Conservation (phyloP, 768 basidiomycete species). For the Cystofilobasidium bisporidii region DNA sequence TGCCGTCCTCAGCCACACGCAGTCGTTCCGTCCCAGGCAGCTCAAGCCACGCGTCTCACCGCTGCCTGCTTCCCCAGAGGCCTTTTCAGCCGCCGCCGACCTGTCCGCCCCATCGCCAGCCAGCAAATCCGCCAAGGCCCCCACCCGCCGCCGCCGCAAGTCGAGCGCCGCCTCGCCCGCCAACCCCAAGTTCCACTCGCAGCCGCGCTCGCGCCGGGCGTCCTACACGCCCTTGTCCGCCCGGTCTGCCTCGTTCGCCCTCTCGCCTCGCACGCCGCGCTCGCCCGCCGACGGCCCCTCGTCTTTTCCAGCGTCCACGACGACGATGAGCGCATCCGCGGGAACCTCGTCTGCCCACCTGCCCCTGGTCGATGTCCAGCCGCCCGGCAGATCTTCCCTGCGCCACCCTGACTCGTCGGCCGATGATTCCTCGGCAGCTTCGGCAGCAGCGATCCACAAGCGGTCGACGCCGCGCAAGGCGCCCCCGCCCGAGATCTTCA, state of each 20-base stretch:
- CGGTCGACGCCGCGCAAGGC: neutral
- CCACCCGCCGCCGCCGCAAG: neutral
- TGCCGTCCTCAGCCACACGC: neutral
- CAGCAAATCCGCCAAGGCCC: too few species aligned
- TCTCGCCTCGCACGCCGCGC: constrained; percentile 3
- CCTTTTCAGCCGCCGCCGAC: neutral
- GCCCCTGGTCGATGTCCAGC: neutral
- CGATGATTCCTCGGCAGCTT: neutral
- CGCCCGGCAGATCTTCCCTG: neutral
- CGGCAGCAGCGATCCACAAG: neutral
- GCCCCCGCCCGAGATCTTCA: neutral
- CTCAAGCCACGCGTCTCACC: neutral
- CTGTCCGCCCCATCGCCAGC: neutral
- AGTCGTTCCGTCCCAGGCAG: neutral
- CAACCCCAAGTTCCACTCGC: constrained; percentile 19
- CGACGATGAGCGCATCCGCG: too few species aligned
- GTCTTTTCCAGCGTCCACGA: too few species aligned
- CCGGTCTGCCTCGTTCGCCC: neutral
- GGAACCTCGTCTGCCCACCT: too few species aligned
- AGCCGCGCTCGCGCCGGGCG: constrained; percentile 5
- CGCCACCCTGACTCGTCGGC: neutral
- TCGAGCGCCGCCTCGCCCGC: neutral
- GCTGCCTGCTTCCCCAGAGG: too few species aligned
- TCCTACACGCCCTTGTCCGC: constrained; percentile 4
- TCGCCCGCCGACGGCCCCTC: too few species aligned